phyloP scores from a whole-genome alignment of 768 basidiomycete species.

The Amanita jacksonii region DNA sequence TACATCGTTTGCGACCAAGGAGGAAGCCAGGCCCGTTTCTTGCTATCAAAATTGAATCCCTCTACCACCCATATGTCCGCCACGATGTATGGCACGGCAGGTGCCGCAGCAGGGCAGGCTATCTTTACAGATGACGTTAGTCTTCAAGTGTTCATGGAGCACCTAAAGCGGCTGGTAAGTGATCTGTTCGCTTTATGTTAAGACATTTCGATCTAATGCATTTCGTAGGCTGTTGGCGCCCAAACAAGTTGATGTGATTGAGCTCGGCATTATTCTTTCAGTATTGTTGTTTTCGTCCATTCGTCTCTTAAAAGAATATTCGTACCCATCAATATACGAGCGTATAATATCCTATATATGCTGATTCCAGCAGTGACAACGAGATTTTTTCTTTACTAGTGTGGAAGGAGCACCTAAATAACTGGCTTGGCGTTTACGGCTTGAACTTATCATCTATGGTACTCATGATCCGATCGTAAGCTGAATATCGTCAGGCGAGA shows the following conservation, averaged over 20 bases:
- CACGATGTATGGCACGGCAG: constrained; percentile 78
- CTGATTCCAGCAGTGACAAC: too few species aligned
- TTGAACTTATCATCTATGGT: too few species aligned
- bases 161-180: constrained; percentile 83
- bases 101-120: constrained; percentile 68
- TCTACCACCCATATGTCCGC: constrained; percentile 96
- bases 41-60: constrained; percentile 92
- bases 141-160: constrained; percentile 96
- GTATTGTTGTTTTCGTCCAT: too few species aligned
- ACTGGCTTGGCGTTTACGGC: too few species aligned
- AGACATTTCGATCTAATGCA: neutral
- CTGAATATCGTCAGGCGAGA: too few species aligned
- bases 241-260: constrained; percentile 20
- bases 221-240: constrained; percentile 21
- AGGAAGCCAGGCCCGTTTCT: constrained; percentile 96
- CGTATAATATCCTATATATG: too few species aligned
- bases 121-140: constrained; percentile 99
- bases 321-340: too few species aligned
- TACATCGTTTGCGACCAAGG: constrained; percentile 98
- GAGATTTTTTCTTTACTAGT: too few species aligned
- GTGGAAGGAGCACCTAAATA: too few species aligned
- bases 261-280: too few species aligned
- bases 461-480: too few species aligned
- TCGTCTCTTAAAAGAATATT: too few species aligned
- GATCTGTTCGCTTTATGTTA: neutral